phyloP scores from a whole-genome alignment of 116 monocot genomes.

The Zostera marina region DNA sequence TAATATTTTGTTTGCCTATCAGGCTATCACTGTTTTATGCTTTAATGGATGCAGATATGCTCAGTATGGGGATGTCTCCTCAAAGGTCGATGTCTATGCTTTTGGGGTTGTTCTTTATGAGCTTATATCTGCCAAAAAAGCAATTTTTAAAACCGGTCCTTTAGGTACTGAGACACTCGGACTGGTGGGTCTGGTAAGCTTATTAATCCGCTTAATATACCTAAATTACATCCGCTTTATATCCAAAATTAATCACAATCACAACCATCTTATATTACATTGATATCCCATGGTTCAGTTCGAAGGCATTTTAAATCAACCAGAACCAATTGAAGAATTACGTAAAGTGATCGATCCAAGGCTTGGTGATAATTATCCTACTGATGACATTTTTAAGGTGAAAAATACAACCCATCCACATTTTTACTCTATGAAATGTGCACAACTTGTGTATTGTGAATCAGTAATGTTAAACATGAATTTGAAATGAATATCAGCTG shows the following conservation, averaged over 20 bases:
- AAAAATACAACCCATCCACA: background rate
- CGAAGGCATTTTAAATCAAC: conserved; percentile 38
- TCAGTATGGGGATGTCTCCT: conserved; percentile 46
- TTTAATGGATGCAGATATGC: conserved; percentile 44
- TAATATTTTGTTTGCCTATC: background rate
- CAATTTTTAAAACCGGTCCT: conserved; percentile 26
- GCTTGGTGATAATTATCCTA: conserved; percentile 43
- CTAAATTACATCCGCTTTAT: background rate
- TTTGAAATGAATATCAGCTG: conserved; percentile 21
- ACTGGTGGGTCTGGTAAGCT: conserved; percentile 39
- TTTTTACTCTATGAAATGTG: background rate
- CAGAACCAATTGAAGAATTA: conserved; percentile 46
- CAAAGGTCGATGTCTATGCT: conserved; percentile 82
- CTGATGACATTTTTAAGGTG: conserved; percentile 55
- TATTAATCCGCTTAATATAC: background rate
- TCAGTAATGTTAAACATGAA: background rate
- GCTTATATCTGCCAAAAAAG: conserved; percentile 76
- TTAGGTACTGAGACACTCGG: conserved; percentile 24
- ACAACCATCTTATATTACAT: background rate
- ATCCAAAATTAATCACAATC: background rate
- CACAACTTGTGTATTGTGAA: no score
- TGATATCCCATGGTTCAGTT: conserved; percentile 27
- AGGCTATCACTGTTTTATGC: background rate
- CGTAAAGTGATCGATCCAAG: conserved; percentile 53
- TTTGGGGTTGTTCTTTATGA: conserved; percentile 87